Evolutionary conservation across 169 alveolate genomes (phyloP).

Genomic region (Theileria sp.): DNA sequence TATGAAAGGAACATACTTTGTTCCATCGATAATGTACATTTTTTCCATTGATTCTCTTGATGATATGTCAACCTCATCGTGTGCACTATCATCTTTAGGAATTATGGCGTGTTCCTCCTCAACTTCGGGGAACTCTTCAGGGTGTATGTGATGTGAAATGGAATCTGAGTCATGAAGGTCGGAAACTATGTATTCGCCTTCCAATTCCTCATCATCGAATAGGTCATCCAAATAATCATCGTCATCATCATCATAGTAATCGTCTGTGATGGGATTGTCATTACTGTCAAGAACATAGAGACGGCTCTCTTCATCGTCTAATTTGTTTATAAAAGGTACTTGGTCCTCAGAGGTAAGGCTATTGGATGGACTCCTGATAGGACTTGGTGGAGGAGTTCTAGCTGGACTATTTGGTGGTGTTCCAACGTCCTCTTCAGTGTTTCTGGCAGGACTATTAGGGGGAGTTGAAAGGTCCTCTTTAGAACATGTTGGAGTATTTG

Average conservation of each 20-base stretch:
- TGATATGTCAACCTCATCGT: neutral
- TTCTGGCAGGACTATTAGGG: constrained; percentile 1
- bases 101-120: neutral
- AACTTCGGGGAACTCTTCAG: neutral
- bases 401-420: constrained; percentile 19
- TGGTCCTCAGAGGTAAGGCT: neutral
- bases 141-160: neutral
- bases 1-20: constrained; percentile 7
- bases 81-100: neutral
- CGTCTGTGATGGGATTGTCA: neutral
- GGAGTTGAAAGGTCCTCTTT: neutral
- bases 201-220: neutral
- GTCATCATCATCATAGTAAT: neutral
- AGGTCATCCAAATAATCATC: neutral
- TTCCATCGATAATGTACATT: neutral
- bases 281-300: neutral
- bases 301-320: neutral
- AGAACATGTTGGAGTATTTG: neutral
- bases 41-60: neutral
- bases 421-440: neutral
- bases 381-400: neutral
- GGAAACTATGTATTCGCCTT: neutral
- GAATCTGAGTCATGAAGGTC: neutral
- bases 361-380: neutral
- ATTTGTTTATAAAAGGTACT: neutral